Evolutionary conservation across 2,329 filamentous ascomycete species (phyloP), one percentile per base, ranked within the genome.

Genomic region (Botrytis medusae): DNA sequence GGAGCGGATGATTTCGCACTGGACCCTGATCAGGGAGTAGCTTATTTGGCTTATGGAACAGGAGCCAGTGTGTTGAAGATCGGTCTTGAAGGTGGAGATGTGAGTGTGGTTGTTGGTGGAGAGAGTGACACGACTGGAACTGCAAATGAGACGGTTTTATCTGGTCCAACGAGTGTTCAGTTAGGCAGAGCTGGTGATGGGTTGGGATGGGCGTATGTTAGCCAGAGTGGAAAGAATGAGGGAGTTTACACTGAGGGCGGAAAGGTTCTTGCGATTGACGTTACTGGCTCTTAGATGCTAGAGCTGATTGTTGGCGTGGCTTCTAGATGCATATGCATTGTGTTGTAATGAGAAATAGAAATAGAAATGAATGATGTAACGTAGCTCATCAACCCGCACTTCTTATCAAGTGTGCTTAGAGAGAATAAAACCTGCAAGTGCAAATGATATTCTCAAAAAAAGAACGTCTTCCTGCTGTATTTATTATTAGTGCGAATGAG

Each of bases 231-330:
- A 7, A 77, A 78, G 20, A 73, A 77, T 42, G 76, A 78, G 72
- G 77, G 78, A 2, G 77, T 75, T 14, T 42, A 74, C 16, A 74
- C 63, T 0, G 79, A 80, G 73, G 76, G 77, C 9, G 79, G 76
- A 1, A 80, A 80, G 74, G 72, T 81, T 18, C 77, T 80, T 8
- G 79, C 80, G 40, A 61, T 81, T 32, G 76, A 79, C 0, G 40
- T 67, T 40, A 44, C 40, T 20, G 57, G 22, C 1, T 69, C 65
- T 69, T 37, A 6, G 59, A 25, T 40, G 34, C n/a, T 40, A 5
- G 32, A 5, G 14, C n/a, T 37, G 34, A 4, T 8, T 61, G 22
- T 40, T 37, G 9, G 16, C n/a, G 20, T 16, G 20, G 14, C 12
- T 37, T 61, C 2, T 10, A 14, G 10, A n/a, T 37, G 20, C 10